A percentile compares a stretch with the other conserved stretches of the same genome.
These are phyloP conservation scores for Niebla homalea DNA, from an alignment of 495 filamentous ascomycete species.

Conservation along the genomic window DNA sequence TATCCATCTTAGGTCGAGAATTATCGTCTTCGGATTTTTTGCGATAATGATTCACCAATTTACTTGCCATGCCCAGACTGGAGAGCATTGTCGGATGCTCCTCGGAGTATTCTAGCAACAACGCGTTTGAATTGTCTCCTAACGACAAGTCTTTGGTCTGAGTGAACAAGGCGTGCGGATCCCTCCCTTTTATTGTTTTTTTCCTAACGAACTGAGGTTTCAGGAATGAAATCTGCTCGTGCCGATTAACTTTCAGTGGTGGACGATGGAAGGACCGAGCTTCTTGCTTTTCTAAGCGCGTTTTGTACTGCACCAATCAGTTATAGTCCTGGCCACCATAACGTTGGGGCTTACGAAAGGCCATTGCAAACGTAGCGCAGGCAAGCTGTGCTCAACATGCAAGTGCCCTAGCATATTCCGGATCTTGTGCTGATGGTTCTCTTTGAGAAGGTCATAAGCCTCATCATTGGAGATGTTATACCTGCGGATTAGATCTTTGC, in stretches of 20 bases:
- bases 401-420: conserved; percentile 77
- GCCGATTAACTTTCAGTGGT: conserved; percentile 42
- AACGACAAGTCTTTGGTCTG: conserved; percentile 62
- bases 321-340: neutral
- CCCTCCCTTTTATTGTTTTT: conserved; percentile 65
- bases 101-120: conserved; percentile 91
- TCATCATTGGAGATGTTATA: conserved; percentile 96
- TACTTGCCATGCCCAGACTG: conserved; percentile 92
- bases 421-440: conserved; percentile 91
- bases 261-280: conserved; percentile 89
- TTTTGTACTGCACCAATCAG: conserved; percentile 48
- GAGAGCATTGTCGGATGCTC: conserved; percentile 83
- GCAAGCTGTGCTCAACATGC: conserved; percentile 79
- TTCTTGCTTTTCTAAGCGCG: conserved; percentile 62
- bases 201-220: conserved; percentile 59
- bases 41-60: conserved; percentile 91
- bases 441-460: conserved; percentile 88
- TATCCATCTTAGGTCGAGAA: conserved; percentile 56
- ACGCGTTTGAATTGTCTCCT: conserved; percentile 71
- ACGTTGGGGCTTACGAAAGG: conserved; percentile 47
- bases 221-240: conserved; percentile 39
- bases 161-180: conserved; percentile 58
- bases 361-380: conserved; percentile 79
- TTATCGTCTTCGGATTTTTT: conserved; percentile 70
- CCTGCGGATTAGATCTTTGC: conserved; percentile 46